Evolutionary conservation across 805 yeast species (phyloP), one percentile per base, ranked within the genome.

Genomic region (Pichia pseudocactophila): DNA sequence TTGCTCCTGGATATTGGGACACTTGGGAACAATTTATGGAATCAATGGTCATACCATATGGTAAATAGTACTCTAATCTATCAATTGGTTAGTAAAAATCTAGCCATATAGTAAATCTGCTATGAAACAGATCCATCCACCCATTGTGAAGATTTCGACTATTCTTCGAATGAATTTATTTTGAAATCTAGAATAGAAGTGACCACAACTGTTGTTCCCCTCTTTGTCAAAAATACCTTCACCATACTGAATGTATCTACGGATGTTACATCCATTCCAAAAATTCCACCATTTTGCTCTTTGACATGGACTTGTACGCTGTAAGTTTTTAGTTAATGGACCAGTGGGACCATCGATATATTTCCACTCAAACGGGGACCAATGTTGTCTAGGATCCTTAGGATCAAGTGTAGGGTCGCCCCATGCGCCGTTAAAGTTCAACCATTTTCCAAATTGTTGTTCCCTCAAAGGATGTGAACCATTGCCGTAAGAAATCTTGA

Each of bases 301-400:
- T 57, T 88, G 94, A 58, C 98, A 90, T 1, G 92, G 79, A 13
- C 76, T 71, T 1, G 65, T 59, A 34, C 98, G 69, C 38, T 70
- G 60, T 42, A 92, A 66, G 55, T 87, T 82, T 62, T 90, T 90
- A 42, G 71, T 68, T 40, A 92, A 60, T 1, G 98, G 98, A 0
- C 98, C 98, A 1, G 74, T 66, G 2, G 98, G 98, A 0, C 98
- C 98, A 54, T 84, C 89, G 39, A 92, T 88, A 58, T 83, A 86
- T 50, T 78, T 76, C 84, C 89, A 84, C 51, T 92, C 95, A 57
- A 85, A 87, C 2, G 92, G 80, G 48, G 88, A 83, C 79, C 89
- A 83, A 45, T 68, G 73, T 58, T 92, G 97, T 47, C 97, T 70
- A 8, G 82, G 76, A 58, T 92, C 97, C 0, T 61, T 56, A 16